phyloP scores from a whole-genome alignment of 306 rosid genomes.

The Sechiopsis laciniata region DNA sequence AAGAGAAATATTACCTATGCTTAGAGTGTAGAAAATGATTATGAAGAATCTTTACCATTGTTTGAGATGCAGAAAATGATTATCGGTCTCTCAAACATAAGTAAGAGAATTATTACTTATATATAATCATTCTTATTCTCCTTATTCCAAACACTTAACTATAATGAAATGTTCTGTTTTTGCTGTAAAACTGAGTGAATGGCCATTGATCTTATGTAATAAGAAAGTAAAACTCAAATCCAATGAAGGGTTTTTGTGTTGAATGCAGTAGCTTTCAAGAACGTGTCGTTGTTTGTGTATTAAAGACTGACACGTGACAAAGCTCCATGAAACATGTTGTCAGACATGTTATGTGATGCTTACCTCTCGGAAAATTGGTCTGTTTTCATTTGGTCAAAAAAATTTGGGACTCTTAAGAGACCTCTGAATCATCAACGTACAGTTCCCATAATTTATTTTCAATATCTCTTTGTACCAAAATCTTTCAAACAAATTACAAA shows the following conservation, averaged over 20 bases:
- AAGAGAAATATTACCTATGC: too few relatives aligned
- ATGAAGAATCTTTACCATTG: too few relatives aligned
- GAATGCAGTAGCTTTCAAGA: constrained; percentile 18
- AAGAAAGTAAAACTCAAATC: constrained; percentile 2
- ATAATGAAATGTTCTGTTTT: neutral
- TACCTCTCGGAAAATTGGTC: constrained; percentile 21
- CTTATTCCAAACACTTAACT: too few relatives aligned
- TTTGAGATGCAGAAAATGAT: too few relatives aligned
- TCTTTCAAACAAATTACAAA: neutral
- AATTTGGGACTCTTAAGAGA: neutral
- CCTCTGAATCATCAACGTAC: constrained; percentile 11
- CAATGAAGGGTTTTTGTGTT: neutral
- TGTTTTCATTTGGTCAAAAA: neutral
- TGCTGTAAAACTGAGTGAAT: neutral
- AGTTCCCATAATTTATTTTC: neutral
- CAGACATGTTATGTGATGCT: constrained; percentile 22
- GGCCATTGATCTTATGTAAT: neutral
- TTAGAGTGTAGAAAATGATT: too few relatives aligned
- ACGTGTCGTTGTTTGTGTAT: constrained; percentile 10
- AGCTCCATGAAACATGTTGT: constrained; percentile 24
- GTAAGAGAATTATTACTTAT: too few relatives aligned
- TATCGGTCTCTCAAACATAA: too few relatives aligned
- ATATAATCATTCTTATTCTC: too few relatives aligned
- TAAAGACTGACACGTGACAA: constrained; percentile 19
- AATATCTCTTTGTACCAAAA: neutral